A percentile compares a stretch with the other conserved stretches of the same genome.
phyloP scores from a whole-genome alignment of 768 basidiomycete genomes.

The Tricholoma sp. region DNA sequence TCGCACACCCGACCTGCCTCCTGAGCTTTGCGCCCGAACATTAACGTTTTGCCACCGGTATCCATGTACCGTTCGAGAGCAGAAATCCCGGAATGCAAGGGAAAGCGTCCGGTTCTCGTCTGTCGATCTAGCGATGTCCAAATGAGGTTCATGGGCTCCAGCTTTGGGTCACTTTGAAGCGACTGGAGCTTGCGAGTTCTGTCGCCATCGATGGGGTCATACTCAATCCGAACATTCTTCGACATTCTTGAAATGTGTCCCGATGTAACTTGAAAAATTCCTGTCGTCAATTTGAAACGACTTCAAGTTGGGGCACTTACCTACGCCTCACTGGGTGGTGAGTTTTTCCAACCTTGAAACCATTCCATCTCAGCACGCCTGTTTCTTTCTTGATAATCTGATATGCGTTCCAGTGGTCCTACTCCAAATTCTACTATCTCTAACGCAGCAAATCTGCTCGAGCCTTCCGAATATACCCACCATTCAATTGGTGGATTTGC shows the following conservation, averaged over 20 bases:
- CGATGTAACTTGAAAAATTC: too few relatives aligned
- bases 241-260: background rate
- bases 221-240: background rate
- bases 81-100: background rate
- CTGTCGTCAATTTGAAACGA: too few relatives aligned
- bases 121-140: background rate
- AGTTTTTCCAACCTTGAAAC: background rate
- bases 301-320: too few relatives aligned
- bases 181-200: too few relatives aligned
- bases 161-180: too few relatives aligned
- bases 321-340: background rate
- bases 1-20: background rate
- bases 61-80: background rate
- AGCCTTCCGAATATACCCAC: background rate
- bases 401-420: too few relatives aligned
- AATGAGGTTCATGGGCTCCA: too few relatives aligned
- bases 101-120: background rate
- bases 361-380: too few relatives aligned
- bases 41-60: background rate
- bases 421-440: too few relatives aligned
- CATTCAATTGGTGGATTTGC: background rate
- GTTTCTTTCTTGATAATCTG: too few relatives aligned
- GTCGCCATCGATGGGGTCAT: background rate
- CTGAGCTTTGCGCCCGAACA: too few relatives aligned
- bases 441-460: background rate